phyloP scores from a whole-genome alignment of 129 eudicot species.

The Solidago caesia region DNA sequence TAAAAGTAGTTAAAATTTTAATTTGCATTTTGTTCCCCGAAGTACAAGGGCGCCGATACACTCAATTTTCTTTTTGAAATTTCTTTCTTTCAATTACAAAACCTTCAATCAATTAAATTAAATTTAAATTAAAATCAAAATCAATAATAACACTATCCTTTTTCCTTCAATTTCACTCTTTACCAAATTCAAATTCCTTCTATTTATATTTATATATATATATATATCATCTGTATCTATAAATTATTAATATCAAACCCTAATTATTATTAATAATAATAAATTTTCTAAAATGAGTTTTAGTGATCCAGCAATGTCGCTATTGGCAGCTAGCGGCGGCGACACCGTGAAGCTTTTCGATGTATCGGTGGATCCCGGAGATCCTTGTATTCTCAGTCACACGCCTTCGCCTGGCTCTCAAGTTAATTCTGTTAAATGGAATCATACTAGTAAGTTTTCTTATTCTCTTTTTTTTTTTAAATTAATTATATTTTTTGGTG shows the following conservation, averaged over 20 bases:
- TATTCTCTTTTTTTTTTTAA: background rate
- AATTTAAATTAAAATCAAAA: no score
- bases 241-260: background rate
- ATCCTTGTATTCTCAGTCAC: conserved; percentile 81
- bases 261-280: background rate
- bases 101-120: no score
- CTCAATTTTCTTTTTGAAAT: no score
- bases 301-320: conserved; percentile 57
- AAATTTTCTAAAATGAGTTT: conserved; percentile 38
- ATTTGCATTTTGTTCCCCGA: no score
- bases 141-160: no score
- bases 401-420: conserved; percentile 77
- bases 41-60: no score
- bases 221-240: background rate
- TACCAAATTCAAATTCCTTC: no score
- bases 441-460: conserved; percentile 65
- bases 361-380: conserved; percentile 68
- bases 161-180: no score
- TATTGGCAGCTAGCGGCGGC: conserved; percentile 83
- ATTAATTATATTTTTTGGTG: background rate
- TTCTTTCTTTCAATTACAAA: no score
- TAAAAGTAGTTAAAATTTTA: no score
- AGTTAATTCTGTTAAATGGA: conserved; percentile 92
- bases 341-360: conserved; percentile 94
- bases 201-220: no score